phyloP scores from a whole-genome alignment of 2,329 filamentous ascomycete species.

The Leptosphaerulina australis region DNA sequence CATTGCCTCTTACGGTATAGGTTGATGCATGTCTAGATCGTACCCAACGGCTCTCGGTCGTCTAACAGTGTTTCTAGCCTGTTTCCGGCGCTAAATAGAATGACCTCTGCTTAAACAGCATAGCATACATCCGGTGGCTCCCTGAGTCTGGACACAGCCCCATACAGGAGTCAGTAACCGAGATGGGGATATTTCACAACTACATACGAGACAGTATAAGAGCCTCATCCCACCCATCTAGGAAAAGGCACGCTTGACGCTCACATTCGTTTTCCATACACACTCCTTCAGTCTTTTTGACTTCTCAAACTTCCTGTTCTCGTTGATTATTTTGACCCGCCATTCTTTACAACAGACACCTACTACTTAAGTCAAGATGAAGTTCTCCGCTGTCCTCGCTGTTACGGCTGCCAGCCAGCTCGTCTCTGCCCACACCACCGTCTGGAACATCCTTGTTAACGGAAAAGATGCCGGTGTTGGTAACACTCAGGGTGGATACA shows the following conservation, averaged over 20 bases:
- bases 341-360: constrained; percentile 21
- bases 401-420: constrained; percentile 37
- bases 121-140: constrained; percentile 19
- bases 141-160: constrained; percentile 21
- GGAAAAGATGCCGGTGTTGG: constrained; percentile 45
- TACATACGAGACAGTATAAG: constrained; percentile 30
- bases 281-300: constrained; percentile 29
- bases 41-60: constrained; percentile 23
- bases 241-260: constrained; percentile 40
- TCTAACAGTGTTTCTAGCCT: constrained; percentile 24
- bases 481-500: constrained; percentile 52
- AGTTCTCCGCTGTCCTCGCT: constrained; percentile 38
- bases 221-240: constrained; percentile 11
- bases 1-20: constrained; percentile 4
- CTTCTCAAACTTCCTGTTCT: constrained; percentile 21
- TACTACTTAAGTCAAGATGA: constrained; percentile 34
- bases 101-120: constrained; percentile 23
- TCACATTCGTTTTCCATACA: constrained; percentile 31
- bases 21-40: neutral
- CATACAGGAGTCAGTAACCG: constrained; percentile 26
- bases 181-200: constrained; percentile 21
- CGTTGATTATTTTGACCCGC: constrained; percentile 16
- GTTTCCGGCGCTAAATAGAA: constrained; percentile 22
- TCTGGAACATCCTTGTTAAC: constrained; percentile 51
- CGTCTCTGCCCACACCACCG: constrained; percentile 44